Percentiles rank a stretch among this genome's conserved stretches.
These are phyloP conservation scores for Cordyceps cicadae DNA, from an alignment of 2,329 filamentous ascomycete species.

Conservation along the genomic window DNA sequence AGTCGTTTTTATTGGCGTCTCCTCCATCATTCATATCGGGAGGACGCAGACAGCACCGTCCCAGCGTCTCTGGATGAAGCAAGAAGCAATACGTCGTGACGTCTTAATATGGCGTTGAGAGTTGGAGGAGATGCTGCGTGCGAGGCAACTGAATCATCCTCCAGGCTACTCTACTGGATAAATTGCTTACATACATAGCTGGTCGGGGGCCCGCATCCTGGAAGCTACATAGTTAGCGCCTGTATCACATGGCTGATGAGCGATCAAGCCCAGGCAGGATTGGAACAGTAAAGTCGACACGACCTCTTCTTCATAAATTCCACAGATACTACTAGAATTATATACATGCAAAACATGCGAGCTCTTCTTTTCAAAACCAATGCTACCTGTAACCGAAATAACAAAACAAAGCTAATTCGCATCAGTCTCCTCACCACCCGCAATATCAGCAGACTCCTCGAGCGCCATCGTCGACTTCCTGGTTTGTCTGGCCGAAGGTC, in stretches of 20 bases:
- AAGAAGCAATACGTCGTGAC: background rate
- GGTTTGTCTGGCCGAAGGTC: conserved; percentile 17
- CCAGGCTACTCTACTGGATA: no score
- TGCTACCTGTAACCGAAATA: no score
- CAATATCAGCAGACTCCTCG: conserved; percentile 12
- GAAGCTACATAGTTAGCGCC: conserved; percentile 12
- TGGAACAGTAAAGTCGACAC: no score
- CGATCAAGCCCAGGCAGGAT: no score
- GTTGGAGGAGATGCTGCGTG: background rate
- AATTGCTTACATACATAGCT: no score
- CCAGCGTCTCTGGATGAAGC: background rate
- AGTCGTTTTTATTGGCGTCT: background rate
- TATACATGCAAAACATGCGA: no score
- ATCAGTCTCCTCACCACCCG: conserved; percentile 14
- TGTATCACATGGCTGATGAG: no score
- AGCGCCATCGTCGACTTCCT: conserved; percentile 23
- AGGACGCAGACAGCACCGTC: no score
- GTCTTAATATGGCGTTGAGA: background rate
- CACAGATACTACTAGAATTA: no score
- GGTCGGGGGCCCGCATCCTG: background rate
- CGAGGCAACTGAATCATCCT: background rate
- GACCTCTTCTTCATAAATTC: no score
- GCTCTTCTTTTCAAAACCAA: no score
- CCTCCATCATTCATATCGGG: background rate
- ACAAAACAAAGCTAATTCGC: conserved; percentile 9